Percentiles rank a stretch among this genome's conserved stretches.
Evolutionary conservation across 2,329 filamentous ascomycete species (phyloP).

Genomic region (Myriangium duriaei): DNA sequence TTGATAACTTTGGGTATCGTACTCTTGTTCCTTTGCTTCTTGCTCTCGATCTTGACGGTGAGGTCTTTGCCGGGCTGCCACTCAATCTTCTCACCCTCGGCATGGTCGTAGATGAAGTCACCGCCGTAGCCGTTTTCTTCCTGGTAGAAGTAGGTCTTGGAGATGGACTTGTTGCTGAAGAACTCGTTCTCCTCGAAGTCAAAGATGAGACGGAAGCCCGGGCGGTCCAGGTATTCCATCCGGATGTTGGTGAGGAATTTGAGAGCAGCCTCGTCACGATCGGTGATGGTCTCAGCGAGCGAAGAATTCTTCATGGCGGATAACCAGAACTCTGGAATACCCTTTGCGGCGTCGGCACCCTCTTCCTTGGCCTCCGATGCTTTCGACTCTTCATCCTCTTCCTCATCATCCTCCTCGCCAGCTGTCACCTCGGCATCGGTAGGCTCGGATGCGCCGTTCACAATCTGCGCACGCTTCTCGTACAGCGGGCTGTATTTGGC

Average conservation of each 20-base stretch:
- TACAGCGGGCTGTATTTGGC: constrained; percentile 97
- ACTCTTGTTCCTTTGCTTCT: constrained; percentile 99
- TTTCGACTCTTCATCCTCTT: constrained; percentile 42
- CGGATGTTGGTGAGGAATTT: constrained; percentile 85
- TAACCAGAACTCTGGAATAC: constrained; percentile 98
- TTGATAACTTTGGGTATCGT: constrained; percentile 26
- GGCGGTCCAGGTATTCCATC: constrained; percentile 98
- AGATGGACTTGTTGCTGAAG: constrained; percentile 94
- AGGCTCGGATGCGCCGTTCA: constrained; percentile 79
- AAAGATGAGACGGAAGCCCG: constrained; percentile 96
- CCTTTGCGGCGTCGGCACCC: constrained; percentile 46
- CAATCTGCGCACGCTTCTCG: constrained; percentile 81
- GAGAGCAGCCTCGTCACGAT: constrained; percentile 86
- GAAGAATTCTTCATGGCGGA: constrained; percentile 99
- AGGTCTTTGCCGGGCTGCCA: constrained; percentile 92
- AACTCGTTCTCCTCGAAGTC: constrained; percentile 91
- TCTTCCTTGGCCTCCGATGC: constrained; percentile 45
- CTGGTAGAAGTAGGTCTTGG: constrained; percentile 98
- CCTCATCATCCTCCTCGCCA: constrained; percentile 64
- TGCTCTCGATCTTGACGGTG: constrained; percentile 90
- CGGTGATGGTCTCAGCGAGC: constrained; percentile 96
- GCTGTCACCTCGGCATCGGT: constrained; percentile 76
- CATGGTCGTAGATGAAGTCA: constrained; percentile 99
- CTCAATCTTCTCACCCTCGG: constrained; percentile 93
- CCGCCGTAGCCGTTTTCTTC: constrained; percentile 97